Base-by-base conservation (phyloP, 2,329 filamentous ascomycete genomes). In the Aureobasidium leucospermi region DNA sequence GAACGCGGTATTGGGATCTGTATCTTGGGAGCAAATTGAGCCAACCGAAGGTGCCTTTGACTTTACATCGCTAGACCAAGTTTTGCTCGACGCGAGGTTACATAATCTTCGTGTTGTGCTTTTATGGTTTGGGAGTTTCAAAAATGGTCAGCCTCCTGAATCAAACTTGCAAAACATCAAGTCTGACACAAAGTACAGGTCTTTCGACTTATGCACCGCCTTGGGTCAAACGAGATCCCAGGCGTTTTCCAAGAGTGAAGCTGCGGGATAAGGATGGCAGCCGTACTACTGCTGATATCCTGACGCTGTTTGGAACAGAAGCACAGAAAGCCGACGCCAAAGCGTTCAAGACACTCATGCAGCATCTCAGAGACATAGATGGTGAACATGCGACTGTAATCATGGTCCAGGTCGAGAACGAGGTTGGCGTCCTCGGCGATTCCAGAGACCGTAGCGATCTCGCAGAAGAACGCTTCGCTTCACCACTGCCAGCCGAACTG, bases 341-440 rank as follows among this genome's bases (percentile, higher is more conserved):
- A 60, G 75, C 75, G 1, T 79, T 77, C 61, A 59, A 60, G 1
- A 65, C 62, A 36, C 65, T 79, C 9, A 69, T 78, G 69, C 61
- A 63, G 5, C 75, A 78, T 53, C 48, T 78, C 10, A 73, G 74
- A 6, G 67, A 77, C 2, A 65, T 81, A 4, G 79, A 82, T 47
- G 68, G 67, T 1, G 66, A 72, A 10, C 71, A 81, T 45, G 73
- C 70, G 2, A 83, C 79, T 0, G 79, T 83, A 0, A 63, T 83
- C 2, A 82, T 82, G 80, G 74, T 82, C 0, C 80, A 83, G 62
- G 79, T 83, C n/a, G 78, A 83, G 66, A 83, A 83, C 43, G 80
- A 83, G 68, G 74, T 73, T 0, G 80, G 81, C 0, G 61, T 82
- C 0, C 69, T 82, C 0, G 79, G 79, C 0, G 80, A 82, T 63